These are phyloP conservation scores for Parmelia sp. DNA, from an alignment of 495 filamentous ascomycete genomes.

Conservation along the genomic window DNA sequence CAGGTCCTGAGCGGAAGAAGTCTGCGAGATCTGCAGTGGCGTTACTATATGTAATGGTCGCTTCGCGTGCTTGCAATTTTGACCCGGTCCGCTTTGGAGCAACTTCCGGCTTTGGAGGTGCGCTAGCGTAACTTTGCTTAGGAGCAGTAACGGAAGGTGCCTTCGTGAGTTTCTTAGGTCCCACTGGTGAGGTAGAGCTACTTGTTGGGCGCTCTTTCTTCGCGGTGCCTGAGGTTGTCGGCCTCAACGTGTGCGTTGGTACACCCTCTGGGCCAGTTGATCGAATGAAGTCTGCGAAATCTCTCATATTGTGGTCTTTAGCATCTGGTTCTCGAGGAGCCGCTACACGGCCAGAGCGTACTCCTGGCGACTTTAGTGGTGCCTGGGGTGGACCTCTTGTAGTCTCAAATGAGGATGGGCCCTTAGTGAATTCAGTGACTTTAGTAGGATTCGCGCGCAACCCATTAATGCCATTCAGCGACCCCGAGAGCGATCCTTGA, in stretches of 20 bases:
- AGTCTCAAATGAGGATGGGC: slow-evolving; percentile 11
- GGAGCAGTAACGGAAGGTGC: slow-evolving; percentile 14
- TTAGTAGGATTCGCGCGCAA: slow-evolving; percentile 24
- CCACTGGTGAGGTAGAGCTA: slow-evolving; percentile 11
- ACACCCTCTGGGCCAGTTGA: slow-evolving; percentile 63
- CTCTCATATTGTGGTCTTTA: slow-evolving; percentile 54
- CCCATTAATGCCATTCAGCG: slow-evolving; percentile 26
- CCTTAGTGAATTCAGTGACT: neutral
- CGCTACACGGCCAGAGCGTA: slow-evolving; percentile 6
- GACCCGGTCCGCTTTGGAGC: slow-evolving; percentile 27
- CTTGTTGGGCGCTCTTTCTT: slow-evolving; percentile 6
- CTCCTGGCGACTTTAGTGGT: slow-evolving; percentile 10
- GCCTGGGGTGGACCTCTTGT: slow-evolving; percentile 2
- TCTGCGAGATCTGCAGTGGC: slow-evolving; percentile 83
- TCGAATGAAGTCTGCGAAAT: slow-evolving; percentile 82
- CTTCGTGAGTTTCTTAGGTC: slow-evolving; percentile 23
- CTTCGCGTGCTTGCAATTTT: slow-evolving; percentile 64
- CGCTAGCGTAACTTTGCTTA: neutral
- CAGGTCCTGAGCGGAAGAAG: slow-evolving; percentile 83
- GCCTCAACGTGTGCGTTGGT: slow-evolving; percentile 19
- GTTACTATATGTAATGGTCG: slow-evolving; percentile 53
- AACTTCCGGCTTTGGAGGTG: slow-evolving; percentile 4
- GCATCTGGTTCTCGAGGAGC: slow-evolving; percentile 17
- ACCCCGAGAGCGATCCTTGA: slow-evolving; percentile 2
- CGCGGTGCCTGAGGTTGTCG: neutral